phyloP scores from a whole-genome alignment of 129 eudicot species.

The Heracleum sosnowskyi region DNA sequence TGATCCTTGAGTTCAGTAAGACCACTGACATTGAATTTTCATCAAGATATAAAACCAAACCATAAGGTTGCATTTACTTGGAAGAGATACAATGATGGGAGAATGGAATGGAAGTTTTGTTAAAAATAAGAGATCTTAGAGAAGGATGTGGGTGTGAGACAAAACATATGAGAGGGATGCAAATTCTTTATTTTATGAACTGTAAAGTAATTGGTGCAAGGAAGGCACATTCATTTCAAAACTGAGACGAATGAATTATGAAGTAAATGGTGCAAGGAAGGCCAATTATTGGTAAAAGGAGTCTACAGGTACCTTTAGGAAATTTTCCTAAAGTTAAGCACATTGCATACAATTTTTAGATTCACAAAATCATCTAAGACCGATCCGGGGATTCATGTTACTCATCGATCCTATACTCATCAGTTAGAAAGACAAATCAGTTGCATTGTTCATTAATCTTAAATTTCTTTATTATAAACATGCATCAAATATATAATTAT shows the following conservation, averaged over 20 bases:
- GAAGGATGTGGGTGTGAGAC: background rate
- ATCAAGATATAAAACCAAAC: background rate
- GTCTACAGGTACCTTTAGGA: too few relatives aligned
- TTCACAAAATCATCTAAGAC: too few relatives aligned
- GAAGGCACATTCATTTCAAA: background rate
- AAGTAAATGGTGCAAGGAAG: background rate
- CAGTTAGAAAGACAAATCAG: too few relatives aligned
- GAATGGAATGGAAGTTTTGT: background rate
- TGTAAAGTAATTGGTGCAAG: background rate
- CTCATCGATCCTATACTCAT: too few relatives aligned
- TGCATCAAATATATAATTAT: too few relatives aligned
- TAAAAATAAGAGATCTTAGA: background rate
- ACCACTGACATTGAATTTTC: background rate
- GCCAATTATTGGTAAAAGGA: too few relatives aligned
- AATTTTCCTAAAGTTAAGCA: too few relatives aligned
- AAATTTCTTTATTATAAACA: too few relatives aligned
- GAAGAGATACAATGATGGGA: background rate
- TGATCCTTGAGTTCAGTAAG: background rate
- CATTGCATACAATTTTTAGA: too few relatives aligned
- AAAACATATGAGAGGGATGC: background rate
- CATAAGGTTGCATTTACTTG: background rate
- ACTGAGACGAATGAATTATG: background rate
- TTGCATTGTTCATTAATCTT: too few relatives aligned
- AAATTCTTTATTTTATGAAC: background rate
- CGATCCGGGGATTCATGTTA: too few relatives aligned